Base-by-base conservation (phyloP, 345 rosid genomes). In the Rhodamnia argentea region DNA sequence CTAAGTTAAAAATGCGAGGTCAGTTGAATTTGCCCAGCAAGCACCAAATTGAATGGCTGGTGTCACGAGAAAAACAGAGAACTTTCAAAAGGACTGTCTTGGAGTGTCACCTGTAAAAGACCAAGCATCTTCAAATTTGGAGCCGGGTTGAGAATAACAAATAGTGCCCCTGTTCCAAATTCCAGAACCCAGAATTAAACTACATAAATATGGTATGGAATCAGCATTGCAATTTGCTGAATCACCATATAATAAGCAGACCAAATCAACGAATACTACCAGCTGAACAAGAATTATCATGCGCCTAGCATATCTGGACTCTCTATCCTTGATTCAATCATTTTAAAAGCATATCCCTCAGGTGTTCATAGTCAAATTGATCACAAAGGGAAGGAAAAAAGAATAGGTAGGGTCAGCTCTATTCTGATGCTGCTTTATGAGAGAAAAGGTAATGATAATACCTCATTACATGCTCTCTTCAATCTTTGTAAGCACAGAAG, bases 91-190 rank as follows among this genome's bases (percentile, higher is more conserved):
- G 50, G 55, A 84, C 29, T 64, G 32, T 75, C 47, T 52, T 42
- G 37, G 22, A 75, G 83, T 15, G 14, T 91, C 87, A 95, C 97
- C 98, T 97, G 99, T 87, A 97, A 90, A 82, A 97, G 96, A 51
- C 99, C 99, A 89, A 97, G 99, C 96, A 95, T 91, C 95, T 95
- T 96, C 93, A 96, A 91, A 90, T 95, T 97, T 88, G 99, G 99
- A 86, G 96, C 86, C n/a, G 83, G 90, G 86, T 90, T 94, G 86
- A 97, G 91, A 88, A 97, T 88, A 20, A 97, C 98, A 86, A 96
- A 88, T 58, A 96, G 95, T 6, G 98, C 99, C 90, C 99, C 99
- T 96, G 90, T 87, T 53, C 83, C 87, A 90, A 53, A 50, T 88
- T 59, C 84, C 86, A 86, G 24, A 70, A 70, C 14, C 24, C 47